Conservation (phyloP, 2,329 filamentous ascomycete species). For the Dendryphion nanum region DNA sequence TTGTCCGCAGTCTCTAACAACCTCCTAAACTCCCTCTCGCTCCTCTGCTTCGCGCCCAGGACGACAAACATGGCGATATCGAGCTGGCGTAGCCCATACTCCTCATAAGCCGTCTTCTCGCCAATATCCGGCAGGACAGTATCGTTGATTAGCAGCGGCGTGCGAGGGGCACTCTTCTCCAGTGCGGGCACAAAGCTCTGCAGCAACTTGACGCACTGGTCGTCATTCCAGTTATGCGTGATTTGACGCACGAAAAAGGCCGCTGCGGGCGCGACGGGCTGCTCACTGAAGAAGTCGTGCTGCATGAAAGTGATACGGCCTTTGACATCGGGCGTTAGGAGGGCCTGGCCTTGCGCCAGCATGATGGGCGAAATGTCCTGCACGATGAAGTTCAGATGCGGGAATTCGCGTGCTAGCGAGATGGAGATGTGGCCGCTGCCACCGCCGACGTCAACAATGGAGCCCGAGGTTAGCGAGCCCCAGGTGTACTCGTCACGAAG, state of each 20-base stretch:
- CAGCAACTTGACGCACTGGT: constrained; percentile 35
- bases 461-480: constrained; percentile 10
- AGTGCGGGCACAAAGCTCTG: constrained; percentile 30
- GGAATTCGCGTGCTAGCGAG: constrained; percentile 12
- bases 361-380: constrained; percentile 12
- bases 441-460: constrained; percentile 23
- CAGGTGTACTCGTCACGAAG: constrained; percentile 17
- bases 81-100: constrained; percentile 25
- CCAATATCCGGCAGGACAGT: constrained; percentile 24
- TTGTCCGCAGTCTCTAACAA: constrained; percentile 4
- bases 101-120: constrained; percentile 14
- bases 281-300: constrained; percentile 40
- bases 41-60: constrained; percentile 18
- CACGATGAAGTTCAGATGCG: constrained; percentile 11
- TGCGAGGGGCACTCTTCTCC: constrained; percentile 16
- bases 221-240: constrained; percentile 41
- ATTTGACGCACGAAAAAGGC: constrained; percentile 40
- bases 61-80: constrained; percentile 32
- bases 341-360: constrained; percentile 6
- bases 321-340: constrained; percentile 3
- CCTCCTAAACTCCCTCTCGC: constrained; percentile 21
- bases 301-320: constrained; percentile 24
- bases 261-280: constrained; percentile 28
- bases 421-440: constrained; percentile 20
- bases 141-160: constrained; percentile 32